These are phyloP conservation scores for Penicillium psychrosexuale DNA, from an alignment of 2,329 filamentous ascomycete species.

Conservation along the genomic window DNA sequence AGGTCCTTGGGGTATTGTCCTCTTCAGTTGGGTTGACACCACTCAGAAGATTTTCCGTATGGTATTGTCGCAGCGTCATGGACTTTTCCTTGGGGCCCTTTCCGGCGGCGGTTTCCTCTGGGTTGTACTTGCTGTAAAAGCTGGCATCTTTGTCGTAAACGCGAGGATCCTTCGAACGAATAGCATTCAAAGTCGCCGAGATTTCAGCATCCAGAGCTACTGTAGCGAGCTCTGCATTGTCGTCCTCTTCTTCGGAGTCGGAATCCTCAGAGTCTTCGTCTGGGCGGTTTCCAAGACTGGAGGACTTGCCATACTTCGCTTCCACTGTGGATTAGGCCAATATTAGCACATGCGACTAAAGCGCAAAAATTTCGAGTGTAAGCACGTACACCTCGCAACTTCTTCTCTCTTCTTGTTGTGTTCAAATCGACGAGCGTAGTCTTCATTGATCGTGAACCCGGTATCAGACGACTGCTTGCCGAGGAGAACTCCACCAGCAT, in stretches of 20 bases:
- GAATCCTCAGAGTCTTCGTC: constrained; percentile 56
- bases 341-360: neutral
- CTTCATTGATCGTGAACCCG: constrained; percentile 78
- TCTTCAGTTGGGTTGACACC: constrained; percentile 62
- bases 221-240: constrained; percentile 82
- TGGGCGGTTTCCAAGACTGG: constrained; percentile 38
- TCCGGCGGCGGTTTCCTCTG: constrained; percentile 43
- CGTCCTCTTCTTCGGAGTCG: constrained; percentile 79
- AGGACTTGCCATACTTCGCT: constrained; percentile 69
- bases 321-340: constrained; percentile 61
- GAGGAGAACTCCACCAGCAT: constrained; percentile 41
- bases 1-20: constrained; percentile 61
- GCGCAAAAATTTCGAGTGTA: neutral
- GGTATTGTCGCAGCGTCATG: constrained; percentile 84
- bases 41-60: constrained; percentile 80
- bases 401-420: constrained; percentile 98
- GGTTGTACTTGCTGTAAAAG: constrained; percentile 69
- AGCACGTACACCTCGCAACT: constrained; percentile 52
- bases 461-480: constrained; percentile 32
- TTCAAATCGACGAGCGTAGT: constrained; percentile 86
- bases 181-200: constrained; percentile 78
- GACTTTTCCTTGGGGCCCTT: constrained; percentile 71
- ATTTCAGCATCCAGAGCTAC: constrained; percentile 84
- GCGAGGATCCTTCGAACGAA: constrained; percentile 84
- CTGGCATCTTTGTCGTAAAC: constrained; percentile 78